A percentile compares a stretch with the other conserved stretches of the same genome.
phyloP scores from a whole-genome alignment of 371 early-diverging fungal genomes.

The Mucor racemosus region DNA sequence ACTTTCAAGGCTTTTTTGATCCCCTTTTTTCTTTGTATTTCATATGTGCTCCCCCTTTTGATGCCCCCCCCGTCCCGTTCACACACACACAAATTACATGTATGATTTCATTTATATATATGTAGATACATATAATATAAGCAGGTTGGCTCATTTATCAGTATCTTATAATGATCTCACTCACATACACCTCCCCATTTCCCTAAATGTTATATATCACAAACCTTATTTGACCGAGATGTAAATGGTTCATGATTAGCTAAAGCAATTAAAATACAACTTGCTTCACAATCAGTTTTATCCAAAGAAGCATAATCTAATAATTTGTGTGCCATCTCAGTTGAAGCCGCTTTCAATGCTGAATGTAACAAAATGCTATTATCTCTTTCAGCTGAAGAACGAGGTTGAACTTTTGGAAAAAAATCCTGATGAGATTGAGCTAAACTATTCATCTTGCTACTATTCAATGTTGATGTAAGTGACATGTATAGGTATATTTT shows the following conservation, averaged over 20 bases:
- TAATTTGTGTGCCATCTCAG: slow-evolving; percentile 26
- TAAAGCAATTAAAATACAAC: slow-evolving; percentile 50
- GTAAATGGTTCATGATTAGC: slow-evolving; percentile 38
- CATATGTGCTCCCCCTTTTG: slow-evolving; percentile 3
- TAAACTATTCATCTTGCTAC: neutral
- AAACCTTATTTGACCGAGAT: slow-evolving; percentile 14
- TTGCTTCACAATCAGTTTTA: slow-evolving; percentile 48
- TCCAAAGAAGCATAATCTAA: slow-evolving; percentile 39
- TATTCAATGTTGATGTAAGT: neutral
- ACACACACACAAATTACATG: neutral
- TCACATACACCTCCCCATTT: neutral
- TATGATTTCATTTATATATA: neutral
- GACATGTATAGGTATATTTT: neutral
- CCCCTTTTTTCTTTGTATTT: slow-evolving; percentile 10
- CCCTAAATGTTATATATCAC: neutral
- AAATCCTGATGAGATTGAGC: neutral
- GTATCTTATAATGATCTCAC: neutral
- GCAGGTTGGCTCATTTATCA: slow-evolving; percentile 1
- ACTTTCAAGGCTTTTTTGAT: slow-evolving; percentile 14
- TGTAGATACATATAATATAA: neutral
- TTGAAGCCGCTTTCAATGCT: slow-evolving; percentile 26
- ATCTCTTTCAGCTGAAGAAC: slow-evolving; percentile 49
- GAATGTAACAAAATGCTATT: slow-evolving; percentile 26
- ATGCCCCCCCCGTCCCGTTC: slow-evolving; percentile 12
- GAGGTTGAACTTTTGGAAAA: slow-evolving; percentile 35